Percentiles rank a stretch among this genome's conserved stretches.
Evolutionary conservation across 225 moss, liverwort and hornwort species (phyloP).

Genomic region (Lunularia cruciata): DNA sequence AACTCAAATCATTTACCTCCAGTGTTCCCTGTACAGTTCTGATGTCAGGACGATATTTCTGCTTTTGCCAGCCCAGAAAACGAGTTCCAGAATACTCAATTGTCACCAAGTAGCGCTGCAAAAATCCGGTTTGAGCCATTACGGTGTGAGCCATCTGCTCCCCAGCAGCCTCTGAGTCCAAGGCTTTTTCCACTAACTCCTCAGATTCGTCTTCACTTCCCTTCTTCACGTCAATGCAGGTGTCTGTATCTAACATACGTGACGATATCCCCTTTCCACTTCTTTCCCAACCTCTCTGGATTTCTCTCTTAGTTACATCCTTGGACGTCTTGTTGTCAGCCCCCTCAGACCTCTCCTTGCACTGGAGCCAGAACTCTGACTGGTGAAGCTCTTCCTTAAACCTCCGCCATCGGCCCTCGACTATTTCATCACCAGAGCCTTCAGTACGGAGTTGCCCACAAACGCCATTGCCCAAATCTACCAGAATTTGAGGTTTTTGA

Average conservation of each 20-base stretch:
- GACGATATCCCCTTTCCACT: slow-evolving; percentile 29
- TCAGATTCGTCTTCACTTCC: background rate
- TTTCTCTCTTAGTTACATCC: slow-evolving; percentile 34
- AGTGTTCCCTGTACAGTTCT: slow-evolving; percentile 84
- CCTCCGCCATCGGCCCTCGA: slow-evolving; percentile 37
- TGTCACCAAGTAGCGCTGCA: slow-evolving; percentile 79
- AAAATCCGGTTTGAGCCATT: slow-evolving; percentile 26
- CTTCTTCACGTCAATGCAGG: slow-evolving; percentile 3
- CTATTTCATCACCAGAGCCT: slow-evolving; percentile 22
- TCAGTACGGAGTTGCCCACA: slow-evolving; percentile 30
- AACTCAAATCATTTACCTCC: no score
- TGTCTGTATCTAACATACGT: slow-evolving; percentile 6
- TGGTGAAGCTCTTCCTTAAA: slow-evolving; percentile 43
- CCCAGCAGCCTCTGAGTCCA: background rate
- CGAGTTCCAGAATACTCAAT: slow-evolving; percentile 82
- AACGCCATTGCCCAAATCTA: slow-evolving; percentile 43
- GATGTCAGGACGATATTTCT: slow-evolving; percentile 53
- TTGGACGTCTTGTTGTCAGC: slow-evolving; percentile 12
- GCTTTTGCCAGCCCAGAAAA: slow-evolving; percentile 86
- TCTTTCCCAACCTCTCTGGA: slow-evolving; percentile 46
- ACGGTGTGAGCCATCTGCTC: slow-evolving; percentile 2
- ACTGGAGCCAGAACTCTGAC: slow-evolving; percentile 38
- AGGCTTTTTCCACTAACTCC: background rate
- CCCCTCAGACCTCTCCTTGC: slow-evolving; percentile 32
- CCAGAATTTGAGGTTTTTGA: slow-evolving; percentile 29